phyloP scores from a whole-genome alignment of 1,284 basidiomycete species.

The Entoloma clypeatum region DNA sequence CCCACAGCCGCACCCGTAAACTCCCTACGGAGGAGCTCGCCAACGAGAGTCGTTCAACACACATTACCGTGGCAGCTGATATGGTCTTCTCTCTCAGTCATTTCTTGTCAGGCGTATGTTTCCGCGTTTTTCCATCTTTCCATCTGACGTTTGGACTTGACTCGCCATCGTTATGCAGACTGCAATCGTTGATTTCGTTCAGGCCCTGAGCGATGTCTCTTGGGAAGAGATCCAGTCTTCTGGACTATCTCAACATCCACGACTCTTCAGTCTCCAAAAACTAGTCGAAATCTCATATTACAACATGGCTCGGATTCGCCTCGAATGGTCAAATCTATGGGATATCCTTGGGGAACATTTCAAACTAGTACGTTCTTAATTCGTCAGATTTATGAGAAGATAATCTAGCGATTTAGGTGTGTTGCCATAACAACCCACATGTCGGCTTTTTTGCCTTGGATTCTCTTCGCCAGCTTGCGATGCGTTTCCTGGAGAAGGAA shows the following conservation, averaged over 20 bases:
- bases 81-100: slow-evolving; percentile 98
- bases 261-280: slow-evolving; percentile 97
- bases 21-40: slow-evolving; percentile 90
- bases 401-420: slow-evolving; percentile 54
- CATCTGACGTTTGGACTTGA: slow-evolving; percentile 11
- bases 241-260: slow-evolving; percentile 87
- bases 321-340: slow-evolving; percentile 99
- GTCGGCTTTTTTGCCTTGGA: slow-evolving; percentile 98
- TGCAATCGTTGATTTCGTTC: slow-evolving; percentile 98
- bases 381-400: background rate
- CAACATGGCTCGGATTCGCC: slow-evolving; percentile 97
- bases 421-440: slow-evolving; percentile 96
- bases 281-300: slow-evolving; percentile 99
- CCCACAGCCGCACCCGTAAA: slow-evolving; percentile 58
- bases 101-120: slow-evolving; percentile 84
- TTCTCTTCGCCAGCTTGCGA: slow-evolving; percentile 95
- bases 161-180: slow-evolving; percentile 47
- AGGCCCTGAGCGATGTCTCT: slow-evolving; percentile 93
- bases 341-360: slow-evolving; percentile 98
- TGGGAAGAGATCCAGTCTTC: slow-evolving; percentile 99
- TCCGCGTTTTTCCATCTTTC: slow-evolving; percentile 5
- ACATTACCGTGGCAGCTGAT: slow-evolving; percentile 98
- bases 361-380: slow-evolving; percentile 72
- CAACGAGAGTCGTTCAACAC: slow-evolving; percentile 94
- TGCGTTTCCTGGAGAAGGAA: slow-evolving; percentile 99